phyloP scores from a whole-genome alignment of 2,329 filamentous ascomycete species.

The Diaporthe caulivora region DNA sequence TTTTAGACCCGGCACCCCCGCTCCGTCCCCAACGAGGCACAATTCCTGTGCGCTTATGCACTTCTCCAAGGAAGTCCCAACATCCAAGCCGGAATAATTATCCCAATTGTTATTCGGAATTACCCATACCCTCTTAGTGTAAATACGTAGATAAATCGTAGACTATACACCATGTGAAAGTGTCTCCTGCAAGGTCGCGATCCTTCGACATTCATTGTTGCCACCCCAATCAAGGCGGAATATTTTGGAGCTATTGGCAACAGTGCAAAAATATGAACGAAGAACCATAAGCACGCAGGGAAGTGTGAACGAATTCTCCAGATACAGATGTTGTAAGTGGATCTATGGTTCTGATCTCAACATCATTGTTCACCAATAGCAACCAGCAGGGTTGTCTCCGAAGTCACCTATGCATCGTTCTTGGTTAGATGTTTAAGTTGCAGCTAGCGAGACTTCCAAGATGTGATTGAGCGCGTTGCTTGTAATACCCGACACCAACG shows the following conservation, averaged over 20 bases:
- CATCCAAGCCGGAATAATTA: slow-evolving; percentile 1
- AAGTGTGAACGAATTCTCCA: too few species aligned
- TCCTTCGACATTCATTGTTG: background rate
- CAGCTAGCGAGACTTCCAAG: too few species aligned
- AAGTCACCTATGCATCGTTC: background rate
- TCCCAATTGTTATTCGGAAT: background rate
- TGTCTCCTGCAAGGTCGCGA: background rate
- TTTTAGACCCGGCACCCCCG: background rate
- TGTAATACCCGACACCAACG: too few species aligned
- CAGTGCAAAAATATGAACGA: background rate
- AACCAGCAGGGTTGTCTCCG: background rate
- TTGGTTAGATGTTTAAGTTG: too few species aligned
- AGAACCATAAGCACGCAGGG: too few species aligned
- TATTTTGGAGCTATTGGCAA: background rate
- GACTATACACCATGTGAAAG: background rate
- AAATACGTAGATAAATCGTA: background rate
- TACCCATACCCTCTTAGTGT: too few species aligned
- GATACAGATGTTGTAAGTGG: too few species aligned
- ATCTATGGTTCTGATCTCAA: background rate
- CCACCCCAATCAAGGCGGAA: background rate
- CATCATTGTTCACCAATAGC: background rate
- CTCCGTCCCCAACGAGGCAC: background rate
- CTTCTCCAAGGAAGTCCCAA: background rate
- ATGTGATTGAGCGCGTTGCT: too few species aligned
- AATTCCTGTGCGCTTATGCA: background rate